phyloP scores from a whole-genome alignment of 371 early-diverging fungal species.

The Rhizopus delemar region DNA sequence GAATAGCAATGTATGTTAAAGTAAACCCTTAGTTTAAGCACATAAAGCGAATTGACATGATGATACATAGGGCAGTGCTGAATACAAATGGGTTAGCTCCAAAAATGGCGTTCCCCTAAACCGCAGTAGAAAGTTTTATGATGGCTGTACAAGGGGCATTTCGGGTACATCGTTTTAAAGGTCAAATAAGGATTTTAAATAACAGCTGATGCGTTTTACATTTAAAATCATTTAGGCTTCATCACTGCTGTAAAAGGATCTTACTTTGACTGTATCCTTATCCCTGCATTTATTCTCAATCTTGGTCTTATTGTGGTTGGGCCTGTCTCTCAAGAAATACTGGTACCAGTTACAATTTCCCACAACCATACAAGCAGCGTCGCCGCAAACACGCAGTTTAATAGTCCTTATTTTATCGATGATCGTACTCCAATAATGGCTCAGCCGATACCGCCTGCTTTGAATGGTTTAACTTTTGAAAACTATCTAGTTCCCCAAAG shows the following conservation, averaged over 20 bases:
- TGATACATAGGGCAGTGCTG: slow-evolving; percentile 27
- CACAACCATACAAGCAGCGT: background rate
- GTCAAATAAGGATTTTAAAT: background rate
- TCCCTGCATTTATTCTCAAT: slow-evolving; percentile 29
- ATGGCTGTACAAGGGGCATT: slow-evolving; percentile 35
- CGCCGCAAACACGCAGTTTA: background rate
- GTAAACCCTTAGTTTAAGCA: background rate
- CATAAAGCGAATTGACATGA: background rate
- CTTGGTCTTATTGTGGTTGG: slow-evolving; percentile 26
- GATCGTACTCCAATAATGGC: background rate
- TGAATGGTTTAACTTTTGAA: slow-evolving; percentile 11
- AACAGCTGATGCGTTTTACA: too few species aligned
- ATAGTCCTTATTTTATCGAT: background rate
- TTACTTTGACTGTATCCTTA: slow-evolving; percentile 23
- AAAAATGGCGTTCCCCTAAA: slow-evolving; percentile 15
- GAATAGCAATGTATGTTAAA: slow-evolving; percentile 31
- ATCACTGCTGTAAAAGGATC: slow-evolving; percentile 10
- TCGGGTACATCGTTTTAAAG: slow-evolving; percentile 14
- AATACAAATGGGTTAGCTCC: slow-evolving; percentile 34
- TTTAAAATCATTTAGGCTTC: slow-evolving; percentile 12
- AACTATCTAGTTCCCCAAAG: slow-evolving; percentile 11
- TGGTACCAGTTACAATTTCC: background rate
- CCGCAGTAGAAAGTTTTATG: slow-evolving; percentile 31
- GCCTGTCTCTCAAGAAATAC: slow-evolving; percentile 26
- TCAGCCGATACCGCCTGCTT: slow-evolving; percentile 4